Evolutionary conservation across 2,329 filamentous ascomycete genomes (phyloP).

Genomic region (Magnaporthiopsis incrustans): DNA sequence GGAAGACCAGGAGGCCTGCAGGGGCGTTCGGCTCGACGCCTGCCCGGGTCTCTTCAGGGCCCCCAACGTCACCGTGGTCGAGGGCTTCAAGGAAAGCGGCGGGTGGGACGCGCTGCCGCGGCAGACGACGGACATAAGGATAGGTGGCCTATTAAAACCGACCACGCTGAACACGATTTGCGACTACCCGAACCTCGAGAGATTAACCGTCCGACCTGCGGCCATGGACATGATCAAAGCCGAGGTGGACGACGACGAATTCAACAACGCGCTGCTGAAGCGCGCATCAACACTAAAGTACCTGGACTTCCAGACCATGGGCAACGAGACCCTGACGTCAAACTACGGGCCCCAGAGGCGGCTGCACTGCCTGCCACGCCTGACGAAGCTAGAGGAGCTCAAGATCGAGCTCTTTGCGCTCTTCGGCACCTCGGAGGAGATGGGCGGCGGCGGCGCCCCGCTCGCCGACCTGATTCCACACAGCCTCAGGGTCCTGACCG

Average conservation of each 20-base stretch:
- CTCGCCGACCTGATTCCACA: neutral
- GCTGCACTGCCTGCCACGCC: conserved; percentile 5
- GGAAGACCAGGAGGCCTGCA: neutral
- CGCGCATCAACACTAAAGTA: conserved; percentile 5
- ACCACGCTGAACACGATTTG: conserved; percentile 5
- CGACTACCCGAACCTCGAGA: conserved; percentile 6
- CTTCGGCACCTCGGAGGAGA: conserved; percentile 3
- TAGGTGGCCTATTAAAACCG: conserved; percentile 1
- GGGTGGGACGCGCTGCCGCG: conserved; percentile 4
- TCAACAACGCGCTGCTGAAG: conserved; percentile 5
- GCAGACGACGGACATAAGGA: neutral
- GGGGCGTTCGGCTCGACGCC: conserved; percentile 4
- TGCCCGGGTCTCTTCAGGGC: conserved; percentile 6
- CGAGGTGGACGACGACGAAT: conserved; percentile 4
- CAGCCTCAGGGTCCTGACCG: conserved; percentile 1
- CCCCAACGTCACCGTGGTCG: conserved; percentile 5
- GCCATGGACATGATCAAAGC: conserved; percentile 40
- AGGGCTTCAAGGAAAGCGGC: conserved; percentile 6
- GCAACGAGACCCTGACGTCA: conserved; percentile 5
- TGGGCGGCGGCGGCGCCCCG: conserved; percentile 1
- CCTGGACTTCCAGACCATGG: conserved; percentile 4
- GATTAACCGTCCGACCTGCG: conserved; percentile 35
- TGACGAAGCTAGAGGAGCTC: conserved; percentile 2
- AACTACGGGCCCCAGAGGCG: conserved; percentile 3
- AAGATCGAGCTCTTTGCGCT: conserved; percentile 5